These are phyloP conservation scores for Lactarius pseudohatsudake DNA, from an alignment of 768 basidiomycete species.

Conservation along the genomic window DNA sequence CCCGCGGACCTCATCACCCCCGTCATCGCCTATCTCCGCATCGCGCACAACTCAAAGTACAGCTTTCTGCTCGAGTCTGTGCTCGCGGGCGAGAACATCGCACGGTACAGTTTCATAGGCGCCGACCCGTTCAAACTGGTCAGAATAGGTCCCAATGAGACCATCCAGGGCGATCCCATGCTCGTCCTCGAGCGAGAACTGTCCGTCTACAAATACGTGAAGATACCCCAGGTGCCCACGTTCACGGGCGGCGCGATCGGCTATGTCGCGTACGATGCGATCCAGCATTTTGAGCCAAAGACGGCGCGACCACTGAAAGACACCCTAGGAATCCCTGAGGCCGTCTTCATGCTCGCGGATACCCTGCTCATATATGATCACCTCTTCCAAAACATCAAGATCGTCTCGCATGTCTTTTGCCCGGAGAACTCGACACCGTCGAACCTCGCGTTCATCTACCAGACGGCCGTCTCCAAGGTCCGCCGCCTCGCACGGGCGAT, in stretches of 20 bases:
- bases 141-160: constrained; percentile 83
- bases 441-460: constrained; percentile 83
- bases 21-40: constrained; percentile 92
- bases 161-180: constrained; percentile 86
- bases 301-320: constrained; percentile 76
- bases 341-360: constrained; percentile 95
- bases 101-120: constrained; percentile 95
- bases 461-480: constrained; percentile 81
- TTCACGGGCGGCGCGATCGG: constrained; percentile 98
- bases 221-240: constrained; percentile 87
- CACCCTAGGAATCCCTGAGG: constrained; percentile 85
- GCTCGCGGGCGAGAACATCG: constrained; percentile 84
- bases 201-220: constrained; percentile 82
- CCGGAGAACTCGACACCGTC: constrained; percentile 64
- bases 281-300: constrained; percentile 96
- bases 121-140: constrained; percentile 94
- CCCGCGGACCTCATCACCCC: constrained; percentile 97
- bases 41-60: constrained; percentile 90
- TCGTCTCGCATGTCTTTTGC: constrained; percentile 94
- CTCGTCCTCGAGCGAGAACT: constrained; percentile 81
- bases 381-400: constrained; percentile 90
- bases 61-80: constrained; percentile 96
- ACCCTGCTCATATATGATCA: constrained; percentile 97
- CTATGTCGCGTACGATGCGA: constrained; percentile 95
- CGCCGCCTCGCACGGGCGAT: constrained; percentile 76